phyloP scores from a whole-genome alignment of 371 early-diverging fungal genomes.

The Cokeromyces recurvatus region DNA sequence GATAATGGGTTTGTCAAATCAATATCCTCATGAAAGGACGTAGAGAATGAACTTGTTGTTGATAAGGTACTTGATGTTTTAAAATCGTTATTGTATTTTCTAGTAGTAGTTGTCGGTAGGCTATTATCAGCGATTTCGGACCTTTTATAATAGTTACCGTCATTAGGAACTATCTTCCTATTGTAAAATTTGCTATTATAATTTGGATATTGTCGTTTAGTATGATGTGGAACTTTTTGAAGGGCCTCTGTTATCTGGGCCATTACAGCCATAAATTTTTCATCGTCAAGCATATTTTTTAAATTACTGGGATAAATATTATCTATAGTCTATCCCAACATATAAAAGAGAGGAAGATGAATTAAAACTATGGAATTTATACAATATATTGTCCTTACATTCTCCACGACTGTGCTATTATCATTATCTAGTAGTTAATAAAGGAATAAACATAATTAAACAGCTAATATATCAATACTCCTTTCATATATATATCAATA shows the following conservation, averaged over 20 bases:
- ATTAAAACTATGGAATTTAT: neutral
- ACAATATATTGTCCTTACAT: neutral
- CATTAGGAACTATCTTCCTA: too few species aligned
- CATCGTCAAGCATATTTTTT: too few species aligned
- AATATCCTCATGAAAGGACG: too few species aligned
- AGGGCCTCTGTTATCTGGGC: slow-evolving; percentile 20
- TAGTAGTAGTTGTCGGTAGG: neutral
- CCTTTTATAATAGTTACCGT: too few species aligned
- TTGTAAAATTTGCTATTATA: too few species aligned
- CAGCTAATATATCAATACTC: neutral
- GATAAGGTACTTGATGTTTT: too few species aligned
- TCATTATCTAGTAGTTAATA: slow-evolving; percentile 11
- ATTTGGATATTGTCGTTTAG: neutral
- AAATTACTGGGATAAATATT: neutral
- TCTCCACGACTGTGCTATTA: neutral
- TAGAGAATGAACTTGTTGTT: too few species aligned
- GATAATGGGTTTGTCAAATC: too few species aligned
- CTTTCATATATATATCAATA: neutral
- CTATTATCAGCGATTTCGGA: too few species aligned
- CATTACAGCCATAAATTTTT: slow-evolving; percentile 13
- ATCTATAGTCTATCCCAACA: neutral
- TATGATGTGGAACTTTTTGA: slow-evolving; percentile 7
- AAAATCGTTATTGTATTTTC: too few species aligned
- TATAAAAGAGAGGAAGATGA: neutral
- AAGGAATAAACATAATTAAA: too few species aligned